These are phyloP conservation scores for Chrysoporthe austroafricana DNA, from an alignment of 2,329 filamentous ascomycete genomes.

Conservation along the genomic window DNA sequence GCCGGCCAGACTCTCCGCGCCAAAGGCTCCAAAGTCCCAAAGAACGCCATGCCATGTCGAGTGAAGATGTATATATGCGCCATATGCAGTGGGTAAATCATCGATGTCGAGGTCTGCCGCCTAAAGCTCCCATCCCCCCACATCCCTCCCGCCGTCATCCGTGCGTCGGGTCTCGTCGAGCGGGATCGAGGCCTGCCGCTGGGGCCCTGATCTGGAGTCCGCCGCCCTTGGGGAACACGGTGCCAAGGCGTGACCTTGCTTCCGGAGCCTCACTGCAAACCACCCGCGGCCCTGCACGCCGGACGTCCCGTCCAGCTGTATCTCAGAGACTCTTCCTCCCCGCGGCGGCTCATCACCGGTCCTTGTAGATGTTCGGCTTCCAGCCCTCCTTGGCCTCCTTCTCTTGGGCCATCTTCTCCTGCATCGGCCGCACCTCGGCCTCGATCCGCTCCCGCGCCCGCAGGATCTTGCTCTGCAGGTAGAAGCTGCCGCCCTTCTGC, in stretches of 20 bases:
- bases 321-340: neutral
- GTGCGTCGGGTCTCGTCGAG: neutral
- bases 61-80: slow-evolving; percentile 28
- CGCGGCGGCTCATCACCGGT: slow-evolving; percentile 56
- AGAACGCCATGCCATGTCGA: slow-evolving; percentile 30
- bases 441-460: slow-evolving; percentile 91
- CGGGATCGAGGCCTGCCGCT: neutral
- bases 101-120: slow-evolving; percentile 14
- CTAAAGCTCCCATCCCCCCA: neutral
- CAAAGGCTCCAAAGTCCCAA: slow-evolving; percentile 15
- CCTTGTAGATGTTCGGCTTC: slow-evolving; percentile 95
- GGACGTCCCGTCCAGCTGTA: neutral
- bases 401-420: slow-evolving; percentile 73
- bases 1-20: slow-evolving; percentile 4
- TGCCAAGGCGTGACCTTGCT: neutral
- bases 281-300: neutral
- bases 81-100: slow-evolving; percentile 8
- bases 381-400: slow-evolving; percentile 83
- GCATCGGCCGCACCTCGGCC: slow-evolving; percentile 74
- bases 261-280: neutral
- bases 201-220: neutral
- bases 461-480: slow-evolving; percentile 95
- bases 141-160: neutral
- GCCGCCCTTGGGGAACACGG: neutral
- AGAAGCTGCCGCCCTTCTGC: slow-evolving; percentile 95